These are phyloP conservation scores for Penicillium diatomitis DNA, from an alignment of 495 filamentous ascomycete species.

Conservation along the genomic window DNA sequence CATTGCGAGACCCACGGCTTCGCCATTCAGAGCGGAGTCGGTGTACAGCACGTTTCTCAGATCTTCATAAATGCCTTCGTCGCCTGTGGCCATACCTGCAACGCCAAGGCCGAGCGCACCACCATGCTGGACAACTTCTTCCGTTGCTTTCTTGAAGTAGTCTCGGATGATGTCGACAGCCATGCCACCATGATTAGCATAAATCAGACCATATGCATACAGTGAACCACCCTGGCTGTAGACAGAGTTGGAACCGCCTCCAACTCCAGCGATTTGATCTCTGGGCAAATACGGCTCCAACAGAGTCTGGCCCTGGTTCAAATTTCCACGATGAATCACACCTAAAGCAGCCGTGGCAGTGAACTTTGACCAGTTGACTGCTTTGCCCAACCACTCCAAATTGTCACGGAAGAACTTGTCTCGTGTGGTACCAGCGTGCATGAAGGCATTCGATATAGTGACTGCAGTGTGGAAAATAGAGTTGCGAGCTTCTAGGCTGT, in stretches of 20 bases:
- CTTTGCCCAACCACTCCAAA: constrained; percentile 95
- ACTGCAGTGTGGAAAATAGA: constrained; percentile 98
- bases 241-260: constrained; percentile 64
- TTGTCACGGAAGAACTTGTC: constrained; percentile 98
- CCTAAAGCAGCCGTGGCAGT: constrained; percentile 94
- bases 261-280: constrained; percentile 48
- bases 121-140: constrained; percentile 96
- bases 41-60: constrained; percentile 78
- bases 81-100: constrained; percentile 93
- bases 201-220: constrained; percentile 93
- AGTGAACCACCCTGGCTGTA: constrained; percentile 95
- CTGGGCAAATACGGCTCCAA: constrained; percentile 90
- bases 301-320: constrained; percentile 85
- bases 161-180: constrained; percentile 81
- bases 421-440: constrained; percentile 97
- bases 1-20: constrained; percentile 92
- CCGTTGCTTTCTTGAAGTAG: constrained; percentile 75
- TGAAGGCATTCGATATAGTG: constrained; percentile 96
- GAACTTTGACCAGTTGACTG: constrained; percentile 99
- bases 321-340: constrained; percentile 91
- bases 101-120: constrained; percentile 92
- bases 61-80: constrained; percentile 82
- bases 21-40: constrained; percentile 92
- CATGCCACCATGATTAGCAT: constrained; percentile 92
- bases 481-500: constrained; percentile 89